These are phyloP conservation scores for Hydnomerulius pinastri DNA, from an alignment of 768 basidiomycete genomes.

Conservation along the genomic window DNA sequence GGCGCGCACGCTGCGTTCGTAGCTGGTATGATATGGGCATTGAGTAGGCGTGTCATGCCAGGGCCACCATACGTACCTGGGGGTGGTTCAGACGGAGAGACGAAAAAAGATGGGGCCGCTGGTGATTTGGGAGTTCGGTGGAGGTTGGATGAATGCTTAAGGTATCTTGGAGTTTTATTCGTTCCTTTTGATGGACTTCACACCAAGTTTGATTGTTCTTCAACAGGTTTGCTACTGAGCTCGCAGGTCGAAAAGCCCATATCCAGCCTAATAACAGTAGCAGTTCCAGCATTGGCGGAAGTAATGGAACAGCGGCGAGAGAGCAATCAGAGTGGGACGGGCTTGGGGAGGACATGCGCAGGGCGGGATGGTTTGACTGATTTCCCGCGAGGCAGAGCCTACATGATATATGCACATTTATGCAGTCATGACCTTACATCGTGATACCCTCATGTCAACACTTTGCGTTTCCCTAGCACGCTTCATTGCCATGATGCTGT, in stretches of 20 bases:
- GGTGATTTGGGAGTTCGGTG: conserved; percentile 52
- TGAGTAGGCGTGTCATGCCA: conserved; percentile 71
- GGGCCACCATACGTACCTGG: conserved; percentile 74
- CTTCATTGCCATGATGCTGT: too few species aligned
- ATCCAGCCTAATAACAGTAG: conserved; percentile 1
- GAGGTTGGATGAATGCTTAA: conserved; percentile 80
- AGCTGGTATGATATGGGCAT: conserved; percentile 84
- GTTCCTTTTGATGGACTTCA: background rate
- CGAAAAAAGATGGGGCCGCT: conserved; percentile 37
- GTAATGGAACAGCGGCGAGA: conserved; percentile 20
- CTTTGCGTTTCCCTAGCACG: too few species aligned
- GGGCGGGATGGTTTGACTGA: conserved; percentile 74
- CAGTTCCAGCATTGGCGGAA: conserved; percentile 7
- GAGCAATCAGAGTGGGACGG: conserved; percentile 64
- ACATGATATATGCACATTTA: background rate
- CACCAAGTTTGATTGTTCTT: background rate
- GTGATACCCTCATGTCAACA: too few species aligned
- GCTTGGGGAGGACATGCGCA: conserved; percentile 70
- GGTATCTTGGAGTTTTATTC: conserved; percentile 41
- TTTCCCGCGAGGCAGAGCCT: background rate
- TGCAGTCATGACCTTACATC: background rate
- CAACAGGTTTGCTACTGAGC: conserved; percentile 78
- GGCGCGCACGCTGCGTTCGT: conserved; percentile 83
- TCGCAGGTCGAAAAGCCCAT: conserved; percentile 71
- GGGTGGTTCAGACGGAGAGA: conserved; percentile 11